Conservation (phyloP, 306 rosid species). For the Senna siamea region DNA sequence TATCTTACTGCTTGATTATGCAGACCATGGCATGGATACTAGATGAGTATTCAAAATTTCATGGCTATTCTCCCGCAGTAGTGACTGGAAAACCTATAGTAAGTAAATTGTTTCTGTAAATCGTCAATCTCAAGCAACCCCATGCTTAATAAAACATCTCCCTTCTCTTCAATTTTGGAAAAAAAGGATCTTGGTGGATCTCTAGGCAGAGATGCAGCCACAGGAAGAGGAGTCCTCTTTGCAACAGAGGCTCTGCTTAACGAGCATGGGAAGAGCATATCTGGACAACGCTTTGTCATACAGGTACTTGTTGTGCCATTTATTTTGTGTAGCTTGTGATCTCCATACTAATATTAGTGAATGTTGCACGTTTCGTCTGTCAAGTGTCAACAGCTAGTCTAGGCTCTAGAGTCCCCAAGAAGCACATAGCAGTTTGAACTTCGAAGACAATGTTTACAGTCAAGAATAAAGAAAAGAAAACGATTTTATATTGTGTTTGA, state of each 20-base stretch:
- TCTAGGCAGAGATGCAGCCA: conserved; percentile 89
- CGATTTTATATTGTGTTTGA: not conserved
- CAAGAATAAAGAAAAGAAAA: not conserved
- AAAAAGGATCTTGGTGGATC: conserved; percentile 89
- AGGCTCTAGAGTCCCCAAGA: not conserved
- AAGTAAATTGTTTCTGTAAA: conserved; percentile 35
- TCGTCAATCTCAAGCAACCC: not conserved
- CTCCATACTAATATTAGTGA: too few species aligned
- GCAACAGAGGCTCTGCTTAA: conserved; percentile 84
- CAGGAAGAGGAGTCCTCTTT: conserved; percentile 83
- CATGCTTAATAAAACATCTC: not conserved
- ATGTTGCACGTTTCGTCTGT: too few species aligned
- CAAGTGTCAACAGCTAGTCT: too few species aligned
- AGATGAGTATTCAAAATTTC: conserved; percentile 90
- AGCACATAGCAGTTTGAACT: not conserved
- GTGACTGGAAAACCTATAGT: conserved; percentile 88
- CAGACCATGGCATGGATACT: conserved; percentile 96
- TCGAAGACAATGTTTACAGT: conserved; percentile 5
- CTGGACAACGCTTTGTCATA: conserved; percentile 73
- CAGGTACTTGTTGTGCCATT: conserved; percentile 50
- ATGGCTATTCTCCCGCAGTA: conserved; percentile 85
- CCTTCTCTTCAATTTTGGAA: not conserved
- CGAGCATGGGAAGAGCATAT: conserved; percentile 68
- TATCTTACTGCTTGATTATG: conserved; percentile 24
- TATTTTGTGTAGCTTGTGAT: not conserved